phyloP scores from a whole-genome alignment of 371 early-diverging fungal species.

The Lichtheimia ramosa region DNA sequence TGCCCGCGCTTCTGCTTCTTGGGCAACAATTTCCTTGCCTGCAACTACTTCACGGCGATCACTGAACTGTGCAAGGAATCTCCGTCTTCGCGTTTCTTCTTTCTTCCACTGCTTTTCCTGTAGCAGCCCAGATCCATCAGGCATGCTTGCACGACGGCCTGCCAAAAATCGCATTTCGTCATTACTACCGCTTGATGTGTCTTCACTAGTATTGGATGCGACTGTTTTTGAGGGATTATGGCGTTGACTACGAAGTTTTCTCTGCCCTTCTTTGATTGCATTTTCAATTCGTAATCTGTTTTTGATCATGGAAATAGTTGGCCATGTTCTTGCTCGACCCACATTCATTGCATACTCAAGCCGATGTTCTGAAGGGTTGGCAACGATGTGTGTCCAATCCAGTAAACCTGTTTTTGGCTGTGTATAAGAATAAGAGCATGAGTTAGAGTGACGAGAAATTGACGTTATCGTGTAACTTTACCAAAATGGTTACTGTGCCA shows the following conservation, averaged over 20 bases:
- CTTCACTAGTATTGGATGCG: conserved; percentile 22
- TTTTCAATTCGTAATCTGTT: conserved; percentile 80
- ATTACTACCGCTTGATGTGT: conserved; percentile 27
- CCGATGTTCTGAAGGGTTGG: conserved; percentile 69
- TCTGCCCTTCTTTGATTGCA: conserved; percentile 49
- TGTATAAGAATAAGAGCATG: background rate
- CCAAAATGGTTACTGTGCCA: conserved; percentile 83
- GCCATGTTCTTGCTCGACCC: conserved; percentile 75
- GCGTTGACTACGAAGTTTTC: conserved; percentile 3
- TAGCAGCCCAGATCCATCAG: conserved; percentile 14
- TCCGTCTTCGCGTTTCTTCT: conserved; percentile 32
- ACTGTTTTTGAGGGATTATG: background rate
- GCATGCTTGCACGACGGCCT: conserved; percentile 40
- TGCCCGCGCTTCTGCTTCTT: conserved; percentile 3
- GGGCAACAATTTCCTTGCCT: conserved; percentile 15
- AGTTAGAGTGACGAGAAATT: background rate
- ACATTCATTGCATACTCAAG: conserved; percentile 56
- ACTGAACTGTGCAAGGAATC: conserved; percentile 86
- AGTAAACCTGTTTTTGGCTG: conserved; percentile 61
- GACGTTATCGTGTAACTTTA: conserved; percentile 19
- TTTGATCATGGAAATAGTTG: conserved; percentile 78
- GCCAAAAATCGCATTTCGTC: conserved; percentile 33
- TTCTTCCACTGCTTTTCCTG: conserved; percentile 22
- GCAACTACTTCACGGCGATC: conserved; percentile 45
- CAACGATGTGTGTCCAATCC: conserved; percentile 71